Evolutionary conservation across 768 basidiomycete species (phyloP).

Genomic region (Lactifluus hygrophoroides): DNA sequence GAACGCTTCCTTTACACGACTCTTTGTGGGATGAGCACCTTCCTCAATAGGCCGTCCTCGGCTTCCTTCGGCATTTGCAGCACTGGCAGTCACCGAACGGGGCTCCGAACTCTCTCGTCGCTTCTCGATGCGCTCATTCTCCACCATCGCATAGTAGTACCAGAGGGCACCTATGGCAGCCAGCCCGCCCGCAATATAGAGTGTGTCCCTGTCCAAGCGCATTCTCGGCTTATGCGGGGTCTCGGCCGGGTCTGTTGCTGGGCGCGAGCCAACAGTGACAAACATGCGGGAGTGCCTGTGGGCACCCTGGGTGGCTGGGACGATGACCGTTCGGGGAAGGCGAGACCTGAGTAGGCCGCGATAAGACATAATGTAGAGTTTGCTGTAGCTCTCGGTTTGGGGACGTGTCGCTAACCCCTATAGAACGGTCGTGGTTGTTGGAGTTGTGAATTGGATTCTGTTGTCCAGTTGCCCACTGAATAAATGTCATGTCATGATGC

Average conservation of each 20-base stretch:
- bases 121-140: constrained; percentile 13
- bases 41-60: constrained; percentile 2
- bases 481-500: too few relatives aligned
- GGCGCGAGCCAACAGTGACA: constrained; percentile 4
- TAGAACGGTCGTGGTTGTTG: background rate
- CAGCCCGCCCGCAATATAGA: constrained; percentile 15
- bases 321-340: background rate
- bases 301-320: background rate
- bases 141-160: constrained; percentile 18
- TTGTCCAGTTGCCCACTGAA: too few relatives aligned
- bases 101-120: background rate
- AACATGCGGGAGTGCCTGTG: background rate
- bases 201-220: background rate
- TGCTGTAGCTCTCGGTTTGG: background rate
- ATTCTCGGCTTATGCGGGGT: background rate
- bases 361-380: background rate
- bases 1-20: background rate
- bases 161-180: constrained; percentile 11
- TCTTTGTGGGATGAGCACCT: background rate
- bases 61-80: background rate
- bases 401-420: background rate
- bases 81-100: background rate
- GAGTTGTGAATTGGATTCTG: too few relatives aligned
- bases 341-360: background rate
- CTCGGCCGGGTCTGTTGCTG: background rate